phyloP scores from a whole-genome alignment of 176 grass and related monocot genomes.

The Carex littledalei region DNA sequence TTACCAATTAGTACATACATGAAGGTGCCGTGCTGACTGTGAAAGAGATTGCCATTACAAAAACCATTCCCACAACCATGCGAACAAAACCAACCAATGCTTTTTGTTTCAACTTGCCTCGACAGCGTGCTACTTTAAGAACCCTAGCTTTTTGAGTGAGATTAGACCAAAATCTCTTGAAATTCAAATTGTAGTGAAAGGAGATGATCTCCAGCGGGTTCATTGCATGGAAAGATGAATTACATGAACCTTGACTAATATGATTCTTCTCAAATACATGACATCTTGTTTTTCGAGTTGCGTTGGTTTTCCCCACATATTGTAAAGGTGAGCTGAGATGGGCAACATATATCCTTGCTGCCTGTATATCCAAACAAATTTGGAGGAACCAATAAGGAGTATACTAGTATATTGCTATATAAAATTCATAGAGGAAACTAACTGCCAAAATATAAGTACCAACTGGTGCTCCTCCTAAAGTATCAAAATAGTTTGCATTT shows the following conservation, averaged over 20 bases:
- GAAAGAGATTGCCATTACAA: constrained; percentile 48
- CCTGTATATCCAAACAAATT: constrained; percentile 13
- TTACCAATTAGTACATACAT: constrained; percentile 37
- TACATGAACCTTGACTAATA: constrained; percentile 1
- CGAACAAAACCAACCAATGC: constrained; percentile 35
- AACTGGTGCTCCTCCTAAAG: no score
- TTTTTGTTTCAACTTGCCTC: constrained; percentile 33
- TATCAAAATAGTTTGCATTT: neutral
- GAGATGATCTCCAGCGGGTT: constrained; percentile 21
- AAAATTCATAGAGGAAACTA: neutral
- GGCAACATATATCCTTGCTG: neutral
- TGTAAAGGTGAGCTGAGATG: neutral
- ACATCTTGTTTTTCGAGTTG: constrained; percentile 22
- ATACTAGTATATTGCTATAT: neutral
- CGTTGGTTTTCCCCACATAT: neutral
- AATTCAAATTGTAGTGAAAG: constrained; percentile 31
- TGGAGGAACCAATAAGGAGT: neutral
- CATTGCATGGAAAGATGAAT: constrained; percentile 1
- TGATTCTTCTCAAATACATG: neutral
- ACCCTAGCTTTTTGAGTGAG: constrained; percentile 22
- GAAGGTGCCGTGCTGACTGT: constrained; percentile 39
- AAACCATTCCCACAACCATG: constrained; percentile 35
- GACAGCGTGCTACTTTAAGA: neutral
- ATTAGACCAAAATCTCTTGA: constrained; percentile 19
- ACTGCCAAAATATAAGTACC: neutral